These are phyloP conservation scores for Solanum sitiens DNA, from an alignment of 257 asterid species.

Conservation along the genomic window DNA sequence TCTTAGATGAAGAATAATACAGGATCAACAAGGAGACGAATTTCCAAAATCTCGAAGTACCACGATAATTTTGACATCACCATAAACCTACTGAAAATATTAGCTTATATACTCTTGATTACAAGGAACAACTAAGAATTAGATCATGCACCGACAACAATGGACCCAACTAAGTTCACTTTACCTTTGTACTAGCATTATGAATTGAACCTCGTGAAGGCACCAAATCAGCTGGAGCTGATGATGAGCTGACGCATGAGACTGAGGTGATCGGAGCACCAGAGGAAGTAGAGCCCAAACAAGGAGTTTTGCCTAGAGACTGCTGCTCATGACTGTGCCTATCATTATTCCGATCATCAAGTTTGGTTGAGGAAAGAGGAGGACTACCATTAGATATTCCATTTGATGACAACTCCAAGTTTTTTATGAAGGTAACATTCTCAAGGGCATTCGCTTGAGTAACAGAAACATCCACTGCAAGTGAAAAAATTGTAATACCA, in stretches of 20 bases:
- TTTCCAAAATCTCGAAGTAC: background rate
- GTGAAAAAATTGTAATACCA: background rate
- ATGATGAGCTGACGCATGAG: constrained; percentile 34
- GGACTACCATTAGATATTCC: constrained; percentile 14
- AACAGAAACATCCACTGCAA: constrained; percentile 29
- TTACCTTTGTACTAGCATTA: constrained; percentile 41
- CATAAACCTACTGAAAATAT: background rate
- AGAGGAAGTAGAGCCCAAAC: constrained; percentile 17
- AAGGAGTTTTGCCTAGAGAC: constrained; percentile 15
- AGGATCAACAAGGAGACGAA: background rate
- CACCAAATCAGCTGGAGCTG: constrained; percentile 22
- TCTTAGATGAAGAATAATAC: background rate
- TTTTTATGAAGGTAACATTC: constrained; percentile 10
- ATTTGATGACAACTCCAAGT: constrained; percentile 8
- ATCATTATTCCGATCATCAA: constrained; percentile 19
- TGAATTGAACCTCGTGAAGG: constrained; percentile 33
- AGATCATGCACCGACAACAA: background rate
- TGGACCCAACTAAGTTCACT: background rate
- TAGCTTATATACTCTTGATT: background rate
- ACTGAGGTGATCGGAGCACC: constrained; percentile 24
- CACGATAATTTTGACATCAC: background rate
- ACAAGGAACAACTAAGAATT: background rate
- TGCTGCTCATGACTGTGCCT: constrained; percentile 15
- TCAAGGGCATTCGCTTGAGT: constrained; percentile 12
- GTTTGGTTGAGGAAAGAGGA: constrained; percentile 5